Evolutionary conservation across 2,329 filamentous ascomycete species (phyloP).

Genomic region (Paecilomyces dactylethromorphus): DNA sequence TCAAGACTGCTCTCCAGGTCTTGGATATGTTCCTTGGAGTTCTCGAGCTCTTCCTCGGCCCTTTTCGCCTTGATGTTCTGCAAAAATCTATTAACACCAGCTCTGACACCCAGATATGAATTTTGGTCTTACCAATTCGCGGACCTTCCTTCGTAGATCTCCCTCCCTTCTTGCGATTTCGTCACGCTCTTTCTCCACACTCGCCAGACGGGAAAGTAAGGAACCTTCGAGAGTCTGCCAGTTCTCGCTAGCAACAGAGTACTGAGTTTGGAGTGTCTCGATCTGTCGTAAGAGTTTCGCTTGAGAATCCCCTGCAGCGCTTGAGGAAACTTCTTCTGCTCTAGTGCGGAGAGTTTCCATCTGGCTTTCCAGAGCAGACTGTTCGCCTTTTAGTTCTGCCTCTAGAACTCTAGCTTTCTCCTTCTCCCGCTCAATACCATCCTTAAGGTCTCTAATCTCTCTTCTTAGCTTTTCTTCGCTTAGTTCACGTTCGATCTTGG

Average conservation of each 20-base stretch:
- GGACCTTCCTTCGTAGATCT: constrained; percentile 80
- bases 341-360: constrained; percentile 78
- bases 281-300: constrained; percentile 88
- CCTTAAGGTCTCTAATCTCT: constrained; percentile 65
- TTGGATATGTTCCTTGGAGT: constrained; percentile 42
- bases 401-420: constrained; percentile 65
- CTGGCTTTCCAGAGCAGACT: constrained; percentile 72
- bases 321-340: constrained; percentile 84
- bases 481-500: constrained; percentile 70
- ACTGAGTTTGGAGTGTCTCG: constrained; percentile 91
- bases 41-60: constrained; percentile 76
- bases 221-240: constrained; percentile 96
- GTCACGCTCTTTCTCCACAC: constrained; percentile 83
- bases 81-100: constrained; percentile 18
- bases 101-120: not conserved
- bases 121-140: constrained; percentile 62
- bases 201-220: constrained; percentile 67
- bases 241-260: constrained; percentile 88
- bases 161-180: constrained; percentile 76
- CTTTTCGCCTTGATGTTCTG: constrained; percentile 61
- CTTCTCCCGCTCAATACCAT: constrained; percentile 64
- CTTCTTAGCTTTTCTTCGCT: constrained; percentile 62
- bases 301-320: constrained; percentile 72
- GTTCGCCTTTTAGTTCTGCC: constrained; percentile 73
- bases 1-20: constrained; percentile 52